Base-by-base conservation (phyloP, 2,329 filamentous ascomycete genomes). In the Xylariomycetidae sp. region DNA sequence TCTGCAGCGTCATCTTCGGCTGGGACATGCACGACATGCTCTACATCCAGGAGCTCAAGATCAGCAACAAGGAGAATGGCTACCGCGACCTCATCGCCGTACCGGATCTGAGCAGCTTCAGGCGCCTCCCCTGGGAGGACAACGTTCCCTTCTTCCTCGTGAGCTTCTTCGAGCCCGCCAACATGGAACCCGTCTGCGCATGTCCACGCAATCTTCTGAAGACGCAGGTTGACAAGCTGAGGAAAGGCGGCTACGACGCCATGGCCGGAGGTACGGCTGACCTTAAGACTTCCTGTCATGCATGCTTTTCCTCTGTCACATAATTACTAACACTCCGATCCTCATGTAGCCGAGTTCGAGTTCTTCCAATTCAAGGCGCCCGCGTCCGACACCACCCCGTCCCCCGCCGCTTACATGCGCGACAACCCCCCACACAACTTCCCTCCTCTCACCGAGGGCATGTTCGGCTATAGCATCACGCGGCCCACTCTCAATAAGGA, bases 1-100 rank as follows among this genome's bases (percentile, higher is more conserved):
- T 90, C 67, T 89, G 85, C 65, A 87, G 82, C 11, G 85, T 88
- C 37, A 75, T 89, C 47, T 90, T 89, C 53, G 85, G 85, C 50
- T 90, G 85, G 85, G 86, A 90, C 53, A 89, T 89, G 83, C 85
- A 90, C 54, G 85, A 92, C 50, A 70, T 77, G 59, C 85, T 82
- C 19, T 90, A 89, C 59, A 83, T 82, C 57, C 73, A 73, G 45
- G 84, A 89, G 57, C 70, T 88, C 36, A 74, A 74, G 51, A 81
- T 89, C 51, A 87, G 82, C 57, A 88, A 88, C 61, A 80, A 81
- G 47, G 78, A 84, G 50, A 88, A 88, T 53, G 85, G 85, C 30
- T 89, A 88, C 57, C 72, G 77, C 44, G 85, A 90, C 55, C 62
- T 90, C 27, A 70, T 88, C 33, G 85, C 85, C 8, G 66, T 84